Conservation (phyloP, 2,329 filamentous ascomycete genomes). For the Berkeleyomyces basicola region DNA sequence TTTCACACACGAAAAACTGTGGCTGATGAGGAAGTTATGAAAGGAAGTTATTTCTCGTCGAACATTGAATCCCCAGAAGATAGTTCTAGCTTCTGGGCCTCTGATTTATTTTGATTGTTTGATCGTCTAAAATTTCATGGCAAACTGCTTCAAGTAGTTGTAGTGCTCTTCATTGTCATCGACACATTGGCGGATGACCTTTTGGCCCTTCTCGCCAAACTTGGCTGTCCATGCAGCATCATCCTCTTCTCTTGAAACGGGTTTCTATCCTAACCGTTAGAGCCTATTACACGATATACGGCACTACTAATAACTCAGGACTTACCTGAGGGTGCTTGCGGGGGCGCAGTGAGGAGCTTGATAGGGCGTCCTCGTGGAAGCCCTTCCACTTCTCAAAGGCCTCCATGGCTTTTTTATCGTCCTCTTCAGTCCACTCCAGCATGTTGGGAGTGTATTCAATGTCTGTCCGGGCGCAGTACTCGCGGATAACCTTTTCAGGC, state of each 20-base stretch:
- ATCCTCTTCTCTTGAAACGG: constrained; percentile 47
- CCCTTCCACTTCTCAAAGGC: constrained; percentile 95
- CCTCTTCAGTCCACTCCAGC: constrained; percentile 68
- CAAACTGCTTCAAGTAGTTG: constrained; percentile 68
- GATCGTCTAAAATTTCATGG: constrained; percentile 36
- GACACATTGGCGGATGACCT: constrained; percentile 53
- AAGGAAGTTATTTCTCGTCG: background rate
- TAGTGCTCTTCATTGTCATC: constrained; percentile 58
- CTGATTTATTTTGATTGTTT: background rate
- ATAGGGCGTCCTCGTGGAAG: constrained; percentile 88
- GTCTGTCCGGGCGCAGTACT: constrained; percentile 68
- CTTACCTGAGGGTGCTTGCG: constrained; percentile 46
- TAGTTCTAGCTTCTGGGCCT: background rate
- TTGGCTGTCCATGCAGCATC: constrained; percentile 57
- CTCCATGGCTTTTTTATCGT: constrained; percentile 53
- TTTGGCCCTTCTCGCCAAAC: constrained; percentile 54
- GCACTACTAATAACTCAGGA: background rate
- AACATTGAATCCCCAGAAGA: background rate
- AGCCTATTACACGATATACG: background rate
- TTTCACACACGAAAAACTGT: background rate
- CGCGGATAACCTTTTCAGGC: constrained; percentile 56
- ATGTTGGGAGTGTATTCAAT: constrained; percentile 61
- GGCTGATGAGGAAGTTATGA: background rate
- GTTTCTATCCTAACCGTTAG: constrained; percentile 29
- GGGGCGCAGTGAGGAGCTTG: constrained; percentile 59